A percentile compares a stretch with the other conserved stretches of the same genome.
Evolutionary conservation across 1,284 basidiomycete genomes (phyloP).

Genomic region (Cutaneotrichosporon mucoides): DNA sequence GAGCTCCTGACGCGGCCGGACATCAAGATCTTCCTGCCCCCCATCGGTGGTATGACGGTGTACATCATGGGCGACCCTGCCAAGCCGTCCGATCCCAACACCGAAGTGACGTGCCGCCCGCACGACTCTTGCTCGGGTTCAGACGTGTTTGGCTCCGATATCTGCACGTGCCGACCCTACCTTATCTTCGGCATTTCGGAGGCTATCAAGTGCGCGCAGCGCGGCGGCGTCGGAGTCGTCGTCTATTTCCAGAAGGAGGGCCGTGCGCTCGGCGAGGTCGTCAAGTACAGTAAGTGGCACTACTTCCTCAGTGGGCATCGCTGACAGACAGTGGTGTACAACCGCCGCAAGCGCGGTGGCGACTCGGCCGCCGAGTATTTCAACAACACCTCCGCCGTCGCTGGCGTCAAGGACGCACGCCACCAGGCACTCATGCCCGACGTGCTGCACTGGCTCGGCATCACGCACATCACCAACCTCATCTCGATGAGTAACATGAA

Average conservation of each 20-base stretch:
- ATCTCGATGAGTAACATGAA: constrained; percentile 83
- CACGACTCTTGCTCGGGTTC: constrained; percentile 80
- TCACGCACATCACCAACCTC: constrained; percentile 82
- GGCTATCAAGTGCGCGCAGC: constrained; percentile 78
- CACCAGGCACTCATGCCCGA: constrained; percentile 97
- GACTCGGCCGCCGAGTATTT: constrained; percentile 93
- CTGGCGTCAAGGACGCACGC: constrained; percentile 92
- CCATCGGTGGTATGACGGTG: constrained; percentile 84
- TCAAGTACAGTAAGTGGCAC: constrained; percentile 52
- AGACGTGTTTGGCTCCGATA: constrained; percentile 61
- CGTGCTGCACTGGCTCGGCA: constrained; percentile 88
- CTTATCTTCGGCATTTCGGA: constrained; percentile 91
- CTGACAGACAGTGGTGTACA: constrained; percentile 64
- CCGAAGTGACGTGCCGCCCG: constrained; percentile 84
- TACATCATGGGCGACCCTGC: constrained; percentile 89
- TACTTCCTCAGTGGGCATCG: not conserved
- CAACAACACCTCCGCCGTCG: constrained; percentile 85
- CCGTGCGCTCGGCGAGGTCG: constrained; percentile 73
- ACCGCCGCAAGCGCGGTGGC: constrained; percentile 87
- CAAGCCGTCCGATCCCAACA: constrained; percentile 69
- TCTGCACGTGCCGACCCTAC: constrained; percentile 90
- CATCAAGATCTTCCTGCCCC: constrained; percentile 91
- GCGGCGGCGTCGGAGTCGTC: constrained; percentile 84
- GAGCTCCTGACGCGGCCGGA: constrained; percentile 92
- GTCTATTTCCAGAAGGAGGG: constrained; percentile 89